Percentiles rank a stretch among this genome's conserved stretches.
Evolutionary conservation across 306 rosid genomes (phyloP).

Genomic region (Inga leiocalycina): DNA sequence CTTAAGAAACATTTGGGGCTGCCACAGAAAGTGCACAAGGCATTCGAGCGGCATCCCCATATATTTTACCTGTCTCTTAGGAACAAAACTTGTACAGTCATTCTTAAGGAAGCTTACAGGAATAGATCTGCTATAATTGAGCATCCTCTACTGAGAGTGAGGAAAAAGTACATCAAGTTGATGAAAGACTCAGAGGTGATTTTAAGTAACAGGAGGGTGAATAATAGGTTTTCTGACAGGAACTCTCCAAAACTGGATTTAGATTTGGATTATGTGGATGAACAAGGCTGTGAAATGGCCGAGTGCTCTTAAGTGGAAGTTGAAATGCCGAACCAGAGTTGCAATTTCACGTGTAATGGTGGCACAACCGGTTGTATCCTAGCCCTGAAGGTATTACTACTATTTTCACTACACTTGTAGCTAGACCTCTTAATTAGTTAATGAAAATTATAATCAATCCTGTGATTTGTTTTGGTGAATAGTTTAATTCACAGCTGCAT

Average conservation of each 20-base stretch:
- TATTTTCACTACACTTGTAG: neutral
- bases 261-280: constrained; percentile 49
- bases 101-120: constrained; percentile 79
- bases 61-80: constrained; percentile 71
- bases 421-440: neutral
- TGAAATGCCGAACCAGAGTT: neutral
- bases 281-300: constrained; percentile 41
- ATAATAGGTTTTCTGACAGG: constrained; percentile 39
- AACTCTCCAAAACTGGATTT: constrained; percentile 25
- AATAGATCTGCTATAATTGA: constrained; percentile 52
- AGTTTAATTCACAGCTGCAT: constrained; percentile 16
- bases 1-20: constrained; percentile 74
- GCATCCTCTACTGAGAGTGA: constrained; percentile 73
- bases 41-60: constrained; percentile 87
- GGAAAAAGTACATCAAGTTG: constrained; percentile 71
- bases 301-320: constrained; percentile 19
- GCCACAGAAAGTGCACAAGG: constrained; percentile 90
- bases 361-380: neutral
- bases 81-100: constrained; percentile 82
- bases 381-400: constrained; percentile 25
- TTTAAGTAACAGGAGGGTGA: constrained; percentile 61
- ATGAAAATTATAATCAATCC: neutral
- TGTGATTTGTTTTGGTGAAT: constrained; percentile 9
- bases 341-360: neutral
- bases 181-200: constrained; percentile 62